Base-by-base conservation (phyloP, 257 asterid genomes). In the Solanum neorickii region DNA sequence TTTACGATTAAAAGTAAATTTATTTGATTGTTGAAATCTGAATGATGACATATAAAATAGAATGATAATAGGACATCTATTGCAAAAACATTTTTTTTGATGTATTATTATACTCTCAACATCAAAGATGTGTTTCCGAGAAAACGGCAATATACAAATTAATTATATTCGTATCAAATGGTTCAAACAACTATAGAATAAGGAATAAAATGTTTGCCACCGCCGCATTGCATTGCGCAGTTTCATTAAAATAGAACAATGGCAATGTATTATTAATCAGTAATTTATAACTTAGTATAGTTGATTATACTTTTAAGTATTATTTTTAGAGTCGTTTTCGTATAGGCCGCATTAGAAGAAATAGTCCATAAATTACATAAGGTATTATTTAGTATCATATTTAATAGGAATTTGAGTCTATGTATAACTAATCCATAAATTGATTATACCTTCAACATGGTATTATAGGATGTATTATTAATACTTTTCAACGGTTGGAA, bases 141-240 rank as follows among this genome's bases (percentile, higher is more conserved):
- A 80, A 80, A 29, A 29, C 39, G n/a, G 12, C 42, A 47, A 3
- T 3, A 29, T 80, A 46, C 13, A 39, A 0, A 76, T 18, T 25
- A 47, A 47, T 33, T 47, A 46, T 46, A 18, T 16, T 1, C 44
- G 29, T 49, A 49, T 82, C 69, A 82, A 11, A 82, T 82, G 29
- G 44, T 16, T 49, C 31, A 31, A 82, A 49, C 29, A 82, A 82
- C 27, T 10, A 18, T 49, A 65, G 18, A 31, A 66, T 62, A 27
- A 41, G 25, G n/a, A 87, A 66, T 8, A 62, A 56, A 9, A 31
- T 44, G 86, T 84, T 88, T 27, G 46, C 31, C 59, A 59, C 80
- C 84, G 56, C 75, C 84, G 21, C 29, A 31, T 56, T 85, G 68
- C 8, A 9, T 44, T 31, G 25, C 12, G 27, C 66, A 41, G 70